A percentile compares a stretch with the other conserved stretches of the same genome.
phyloP scores from a whole-genome alignment of 495 filamentous ascomycete species.

The Hypoxylon fuscum region DNA sequence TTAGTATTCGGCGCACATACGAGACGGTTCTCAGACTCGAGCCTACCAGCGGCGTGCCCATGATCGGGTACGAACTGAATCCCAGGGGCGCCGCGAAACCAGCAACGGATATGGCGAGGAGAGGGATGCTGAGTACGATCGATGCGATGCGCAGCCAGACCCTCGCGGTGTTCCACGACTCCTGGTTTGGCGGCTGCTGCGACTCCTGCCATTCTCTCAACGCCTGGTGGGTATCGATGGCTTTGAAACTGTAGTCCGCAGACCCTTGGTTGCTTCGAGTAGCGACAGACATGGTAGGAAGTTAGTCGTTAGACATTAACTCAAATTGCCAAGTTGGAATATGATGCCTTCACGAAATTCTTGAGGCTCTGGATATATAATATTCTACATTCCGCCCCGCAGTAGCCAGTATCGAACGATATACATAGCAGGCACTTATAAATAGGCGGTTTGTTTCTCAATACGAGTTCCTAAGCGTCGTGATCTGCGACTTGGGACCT shows the following conservation, averaged over 20 bases:
- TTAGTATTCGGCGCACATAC: background rate
- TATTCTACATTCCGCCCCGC: background rate
- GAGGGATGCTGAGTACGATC: background rate
- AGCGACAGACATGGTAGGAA: constrained; percentile 11
- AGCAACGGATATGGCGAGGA: constrained; percentile 1
- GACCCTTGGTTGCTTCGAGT: background rate
- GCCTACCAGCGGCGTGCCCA: constrained; percentile 8
- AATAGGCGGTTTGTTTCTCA: background rate
- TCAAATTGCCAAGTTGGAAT: background rate
- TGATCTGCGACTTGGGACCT: constrained; percentile 2
- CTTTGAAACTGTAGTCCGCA: background rate
- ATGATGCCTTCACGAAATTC: too few relatives aligned
- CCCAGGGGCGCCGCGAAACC: background rate
- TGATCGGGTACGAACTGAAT: constrained; percentile 3
- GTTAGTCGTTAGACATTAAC: background rate
- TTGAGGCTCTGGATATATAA: background rate
- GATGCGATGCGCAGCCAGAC: constrained; percentile 18
- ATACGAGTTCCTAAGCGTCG: constrained; percentile 4
- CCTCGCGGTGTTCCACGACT: constrained; percentile 7
- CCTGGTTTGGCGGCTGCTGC: constrained; percentile 1
- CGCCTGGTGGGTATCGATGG: background rate
- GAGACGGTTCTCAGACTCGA: background rate
- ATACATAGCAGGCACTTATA: background rate
- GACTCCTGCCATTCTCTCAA: background rate
- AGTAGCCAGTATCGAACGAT: too few relatives aligned